These are phyloP conservation scores for Komagataella pseudopastoris DNA, from an alignment of 805 yeast genomes.

Conservation along the genomic window DNA sequence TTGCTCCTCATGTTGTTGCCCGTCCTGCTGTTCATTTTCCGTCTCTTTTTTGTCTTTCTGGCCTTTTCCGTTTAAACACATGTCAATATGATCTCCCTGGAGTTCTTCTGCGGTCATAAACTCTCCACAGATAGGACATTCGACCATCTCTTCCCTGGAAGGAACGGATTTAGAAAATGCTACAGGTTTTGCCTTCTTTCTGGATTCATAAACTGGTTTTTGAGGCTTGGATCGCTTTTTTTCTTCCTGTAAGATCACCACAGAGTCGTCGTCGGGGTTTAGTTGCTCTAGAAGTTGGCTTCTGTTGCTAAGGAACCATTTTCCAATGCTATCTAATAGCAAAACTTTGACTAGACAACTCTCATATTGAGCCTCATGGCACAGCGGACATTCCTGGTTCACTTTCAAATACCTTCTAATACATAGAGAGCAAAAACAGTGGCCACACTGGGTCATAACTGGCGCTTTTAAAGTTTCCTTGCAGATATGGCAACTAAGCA, in stretches of 20 bases:
- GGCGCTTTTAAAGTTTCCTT: conserved; percentile 75
- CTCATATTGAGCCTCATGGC: conserved; percentile 58
- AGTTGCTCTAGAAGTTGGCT: conserved; percentile 21
- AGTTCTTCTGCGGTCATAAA: conserved; percentile 39
- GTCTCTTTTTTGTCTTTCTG: neutral
- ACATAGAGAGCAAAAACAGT: conserved; percentile 81
- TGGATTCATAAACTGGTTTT: neutral
- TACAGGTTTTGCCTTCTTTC: conserved; percentile 3
- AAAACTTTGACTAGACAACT: conserved; percentile 55
- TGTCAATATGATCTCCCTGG: conserved; percentile 49
- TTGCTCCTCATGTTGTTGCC: conserved; percentile 3
- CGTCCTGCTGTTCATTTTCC: conserved; percentile 5
- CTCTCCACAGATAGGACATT: conserved; percentile 57
- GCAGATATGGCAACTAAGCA: conserved; percentile 76
- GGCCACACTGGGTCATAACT: conserved; percentile 74
- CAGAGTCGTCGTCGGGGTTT: neutral
- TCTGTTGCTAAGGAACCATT: conserved; percentile 33
- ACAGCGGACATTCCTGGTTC: conserved; percentile 62
- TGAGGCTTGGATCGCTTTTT: neutral
- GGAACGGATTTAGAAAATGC: neutral
- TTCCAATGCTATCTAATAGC: conserved; percentile 57
- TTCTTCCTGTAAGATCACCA: neutral
- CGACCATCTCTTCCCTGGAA: conserved; percentile 18
- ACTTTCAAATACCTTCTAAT: conserved; percentile 56
- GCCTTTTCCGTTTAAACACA: conserved; percentile 30